Base-by-base conservation (phyloP, 208 protist genomes). In the Vickermania spadyakhi region DNA sequence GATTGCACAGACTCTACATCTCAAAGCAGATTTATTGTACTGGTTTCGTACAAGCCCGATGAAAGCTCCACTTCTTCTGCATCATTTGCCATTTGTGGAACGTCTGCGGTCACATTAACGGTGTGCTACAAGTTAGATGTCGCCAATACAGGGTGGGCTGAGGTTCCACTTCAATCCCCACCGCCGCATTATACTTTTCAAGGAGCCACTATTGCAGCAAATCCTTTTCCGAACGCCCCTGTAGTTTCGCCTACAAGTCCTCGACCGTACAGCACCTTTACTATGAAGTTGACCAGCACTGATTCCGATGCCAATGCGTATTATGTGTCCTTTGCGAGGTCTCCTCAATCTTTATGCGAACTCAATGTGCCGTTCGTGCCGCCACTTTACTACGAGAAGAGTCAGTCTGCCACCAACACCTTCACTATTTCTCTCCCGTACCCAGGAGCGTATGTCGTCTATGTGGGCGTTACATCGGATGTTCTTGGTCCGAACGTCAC, bases 211-310 rank as follows among this genome's bases (percentile, higher is more conserved):
- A 90, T 67, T 71, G 28, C 11, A 76, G 80, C 3, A 77, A 72
- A 3, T 74, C 64, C 22, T 28, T 78, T 11, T 56, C 28, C 60
- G 23, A 52, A 1, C 41, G 59, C 52, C 62, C 55, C 62, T 23
- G 31, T 60, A 5, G 18, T 7, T 26, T 57, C 66, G 63, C 62
- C 68, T 2, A 28, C 59, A n/a, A 55, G 59, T 11, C 79, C 88
- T 52, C 72, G 79, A 1, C 80, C 84, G 30, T 91, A 91, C 71
- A 77, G 91, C 69, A 68, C 68, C 41, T 91, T 91, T 68, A 72
- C 30, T 36, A 62, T 91, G 60, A 61, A 67, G 58, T 89, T 89
- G 60, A 75, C 68, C 23, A 86, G 74, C 29, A 50, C 28, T n/a
- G 63, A 62, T 13, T 45, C 57, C 4, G 52, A 36, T 13, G 55